A percentile compares a stretch with the other conserved stretches of the same genome.
These are phyloP conservation scores for Tieghemostelium lacteum DNA, from an alignment of 78 protist species.

Conservation along the genomic window DNA sequence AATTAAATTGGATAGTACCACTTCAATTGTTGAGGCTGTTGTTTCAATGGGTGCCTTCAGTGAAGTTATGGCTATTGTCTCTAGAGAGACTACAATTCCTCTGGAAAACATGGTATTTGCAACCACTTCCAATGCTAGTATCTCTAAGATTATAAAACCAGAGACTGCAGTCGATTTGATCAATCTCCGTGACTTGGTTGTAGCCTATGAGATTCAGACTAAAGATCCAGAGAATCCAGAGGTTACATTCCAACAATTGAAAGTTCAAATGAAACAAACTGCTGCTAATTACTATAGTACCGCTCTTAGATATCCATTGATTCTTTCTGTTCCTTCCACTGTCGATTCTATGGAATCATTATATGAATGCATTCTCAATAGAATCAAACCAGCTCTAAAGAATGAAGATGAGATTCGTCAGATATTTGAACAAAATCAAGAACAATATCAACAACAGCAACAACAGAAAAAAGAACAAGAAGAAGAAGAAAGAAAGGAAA, in stretches of 20 bases:
- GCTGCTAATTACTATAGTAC: neutral
- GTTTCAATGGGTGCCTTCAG: too few species aligned
- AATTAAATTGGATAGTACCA: neutral
- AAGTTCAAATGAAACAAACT: constrained; percentile 2
- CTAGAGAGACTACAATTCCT: neutral
- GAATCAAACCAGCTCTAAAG: neutral
- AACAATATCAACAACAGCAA: neutral
- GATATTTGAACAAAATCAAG: neutral
- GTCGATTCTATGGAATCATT: neutral
- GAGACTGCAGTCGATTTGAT: neutral
- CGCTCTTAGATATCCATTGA: constrained; percentile 22
- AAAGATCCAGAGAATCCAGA: neutral
- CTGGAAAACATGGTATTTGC: neutral
- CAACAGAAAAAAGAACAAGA: neutral
- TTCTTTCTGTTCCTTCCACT: neutral
- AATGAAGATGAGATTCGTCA: neutral
- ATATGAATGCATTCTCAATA: neutral
- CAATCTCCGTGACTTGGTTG: neutral
- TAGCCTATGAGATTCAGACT: constrained; percentile 11
- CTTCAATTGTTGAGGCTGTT: too few species aligned
- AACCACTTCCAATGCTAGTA: neutral
- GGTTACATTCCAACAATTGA: neutral
- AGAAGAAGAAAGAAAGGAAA: too few species aligned
- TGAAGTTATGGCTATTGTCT: constrained; percentile 1
- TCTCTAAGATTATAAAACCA: neutral